These are phyloP conservation scores for Salvia hispanica DNA, from an alignment of 257 asterid species.

Conservation along the genomic window DNA sequence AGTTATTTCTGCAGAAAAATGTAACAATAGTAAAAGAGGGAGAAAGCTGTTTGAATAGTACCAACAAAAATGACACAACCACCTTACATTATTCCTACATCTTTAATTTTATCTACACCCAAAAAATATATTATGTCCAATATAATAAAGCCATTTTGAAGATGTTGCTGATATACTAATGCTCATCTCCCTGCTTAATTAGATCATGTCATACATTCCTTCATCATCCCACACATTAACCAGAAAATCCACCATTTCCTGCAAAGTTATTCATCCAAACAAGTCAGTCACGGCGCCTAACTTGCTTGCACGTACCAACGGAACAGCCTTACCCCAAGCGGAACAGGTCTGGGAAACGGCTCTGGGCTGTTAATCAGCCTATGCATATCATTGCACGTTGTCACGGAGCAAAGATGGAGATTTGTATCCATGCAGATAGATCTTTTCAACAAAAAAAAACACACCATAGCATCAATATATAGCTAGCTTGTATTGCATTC, in stretches of 20 bases:
- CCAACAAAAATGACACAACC: not conserved
- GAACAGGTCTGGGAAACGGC: slow-evolving; percentile 60
- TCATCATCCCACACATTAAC: slow-evolving; percentile 49
- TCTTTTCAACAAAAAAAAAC: slow-evolving; percentile 30
- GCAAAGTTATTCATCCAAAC: slow-evolving; percentile 11
- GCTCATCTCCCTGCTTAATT: slow-evolving; percentile 7
- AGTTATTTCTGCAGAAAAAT: not conserved
- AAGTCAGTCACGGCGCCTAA: slow-evolving; percentile 8
- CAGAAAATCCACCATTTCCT: slow-evolving; percentile 49
- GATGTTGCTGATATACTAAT: not conserved
- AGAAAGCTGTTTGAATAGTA: not conserved
- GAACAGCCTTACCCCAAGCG: slow-evolving; percentile 53
- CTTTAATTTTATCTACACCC: slow-evolving; percentile 14
- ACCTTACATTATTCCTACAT: slow-evolving; percentile 8
- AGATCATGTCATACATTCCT: slow-evolving; percentile 38
- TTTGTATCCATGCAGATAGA: slow-evolving; percentile 37
- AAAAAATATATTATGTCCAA: not conserved
- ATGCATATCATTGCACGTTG: slow-evolving; percentile 52
- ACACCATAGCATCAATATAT: not conserved
- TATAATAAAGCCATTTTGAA: not conserved
- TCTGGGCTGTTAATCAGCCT: slow-evolving; percentile 53
- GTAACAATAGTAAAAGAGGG: not conserved
- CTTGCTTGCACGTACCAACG: not conserved
- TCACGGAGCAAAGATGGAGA: slow-evolving; percentile 56
- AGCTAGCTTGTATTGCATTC: too few relatives aligned